phyloP scores from a whole-genome alignment of 257 asterid species.

The Nicotiana knightiana region DNA sequence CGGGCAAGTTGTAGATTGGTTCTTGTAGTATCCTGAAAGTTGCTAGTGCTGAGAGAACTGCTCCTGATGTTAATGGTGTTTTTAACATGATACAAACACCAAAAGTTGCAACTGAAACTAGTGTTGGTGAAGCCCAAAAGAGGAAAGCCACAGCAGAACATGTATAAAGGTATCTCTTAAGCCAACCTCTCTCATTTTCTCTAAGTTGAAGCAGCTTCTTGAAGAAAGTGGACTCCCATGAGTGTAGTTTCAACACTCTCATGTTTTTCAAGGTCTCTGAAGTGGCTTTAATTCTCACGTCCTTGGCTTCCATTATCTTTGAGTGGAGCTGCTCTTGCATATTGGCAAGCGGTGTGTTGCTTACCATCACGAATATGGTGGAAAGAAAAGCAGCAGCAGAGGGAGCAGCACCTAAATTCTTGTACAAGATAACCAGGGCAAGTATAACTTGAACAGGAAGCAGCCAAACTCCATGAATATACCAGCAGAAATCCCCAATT shows the following conservation, averaged over 20 bases:
- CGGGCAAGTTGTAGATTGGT: conserved; percentile 84
- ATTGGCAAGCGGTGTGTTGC: conserved; percentile 78
- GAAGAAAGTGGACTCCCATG: conserved; percentile 67
- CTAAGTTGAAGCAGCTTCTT: conserved; percentile 50
- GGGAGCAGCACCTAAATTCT: conserved; percentile 67
- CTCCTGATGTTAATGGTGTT: conserved; percentile 63
- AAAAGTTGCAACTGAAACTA: conserved; percentile 71
- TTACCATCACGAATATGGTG: conserved; percentile 65
- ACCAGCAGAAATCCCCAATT: conserved; percentile 77
- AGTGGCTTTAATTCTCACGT: conserved; percentile 64
- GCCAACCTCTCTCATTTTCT: conserved; percentile 50
- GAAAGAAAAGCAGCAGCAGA: conserved; percentile 61
- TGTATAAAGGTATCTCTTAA: conserved; percentile 56
- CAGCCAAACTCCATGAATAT: conserved; percentile 74
- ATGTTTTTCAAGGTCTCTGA: conserved; percentile 74
- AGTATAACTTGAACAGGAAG: conserved; percentile 66
- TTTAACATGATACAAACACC: conserved; percentile 55
- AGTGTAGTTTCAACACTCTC: conserved; percentile 65
- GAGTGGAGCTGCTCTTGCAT: conserved; percentile 56
- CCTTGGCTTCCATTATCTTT: conserved; percentile 80
- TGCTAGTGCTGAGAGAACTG: conserved; percentile 81
- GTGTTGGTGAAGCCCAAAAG: conserved; percentile 87
- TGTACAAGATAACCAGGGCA: conserved; percentile 57
- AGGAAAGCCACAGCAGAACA: conserved; percentile 68
- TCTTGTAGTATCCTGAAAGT: conserved; percentile 83